Base-by-base conservation (phyloP, 2,329 filamentous ascomycete genomes). In the Neofusicoccum kwambonambiense region DNA sequence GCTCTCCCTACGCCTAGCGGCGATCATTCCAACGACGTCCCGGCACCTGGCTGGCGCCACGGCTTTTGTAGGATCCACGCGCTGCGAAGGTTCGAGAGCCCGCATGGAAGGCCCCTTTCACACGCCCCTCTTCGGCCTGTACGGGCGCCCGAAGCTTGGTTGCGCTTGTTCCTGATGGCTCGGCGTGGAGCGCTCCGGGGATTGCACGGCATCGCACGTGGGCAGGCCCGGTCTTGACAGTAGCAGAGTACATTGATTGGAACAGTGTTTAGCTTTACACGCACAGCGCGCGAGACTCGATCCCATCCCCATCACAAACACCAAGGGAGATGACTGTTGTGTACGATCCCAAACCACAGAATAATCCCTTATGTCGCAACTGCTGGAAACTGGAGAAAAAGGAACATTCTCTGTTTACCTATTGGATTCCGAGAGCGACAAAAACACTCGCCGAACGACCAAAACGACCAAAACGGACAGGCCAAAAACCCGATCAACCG, bases 211-310 rank as follows among this genome's bases (percentile, higher is more conserved):
- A 31, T 31, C 27, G 27, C 27, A 7, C 27, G 27, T 31, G 27
- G 27, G 6, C 4, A 31, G 27, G 4, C 27, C 27, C 27, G 27
- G 27, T 31, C 4, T 31, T 31, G 31, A 35, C n/a, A 47, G 50
- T 52, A 47, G 41, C 56, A 60, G 56, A 60, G 27, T 60, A 49
- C 56, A 60, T 60, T 49, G 27, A 60, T 47, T 60, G 42, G 42
- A 60, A 45, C 44, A 60, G 42, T 60, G 56, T 60, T 60, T 47
- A 47, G 42, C 56, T 58, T 47, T 47, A 60, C 56, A 60, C 56
- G 56, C 56, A 47, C 56, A 47, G 56, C 56, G 56, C 27, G 56
- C 56, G 41, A 37, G 56, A 39, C 41, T 47, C 41, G 27, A 58
- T 45, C 56, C 56, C 31, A 35, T 45, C 56, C 41, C 42, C 6